A percentile compares a stretch with the other conserved stretches of the same genome.
Conservation (phyloP, 1,284 basidiomycete genomes). For the Athelia psychrophila region DNA sequence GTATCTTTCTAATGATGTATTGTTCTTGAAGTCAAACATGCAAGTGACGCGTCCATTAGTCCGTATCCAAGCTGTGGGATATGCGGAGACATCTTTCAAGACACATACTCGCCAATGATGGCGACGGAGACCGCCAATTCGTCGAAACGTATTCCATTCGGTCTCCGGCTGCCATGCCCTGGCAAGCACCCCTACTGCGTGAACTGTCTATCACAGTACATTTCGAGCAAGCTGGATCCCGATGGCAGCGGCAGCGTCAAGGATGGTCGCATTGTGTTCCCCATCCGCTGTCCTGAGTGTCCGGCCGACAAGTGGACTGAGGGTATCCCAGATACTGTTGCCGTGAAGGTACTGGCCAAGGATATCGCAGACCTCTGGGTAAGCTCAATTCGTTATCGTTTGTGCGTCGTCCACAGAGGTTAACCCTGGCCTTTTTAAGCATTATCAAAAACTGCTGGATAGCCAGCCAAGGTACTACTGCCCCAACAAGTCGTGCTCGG, state of each 20-base stretch:
- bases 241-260: conserved; percentile 26
- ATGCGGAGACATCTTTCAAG: conserved; percentile 36
- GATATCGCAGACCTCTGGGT: conserved; percentile 36
- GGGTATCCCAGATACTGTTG: conserved; percentile 34
- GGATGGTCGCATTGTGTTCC: conserved; percentile 30
- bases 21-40: neutral
- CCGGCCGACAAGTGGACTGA: conserved; percentile 25
- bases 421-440: conserved; percentile 19
- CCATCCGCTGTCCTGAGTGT: conserved; percentile 39
- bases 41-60: neutral
- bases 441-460: conserved; percentile 36
- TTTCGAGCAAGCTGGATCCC: conserved; percentile 34
- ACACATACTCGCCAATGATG: conserved; percentile 30
- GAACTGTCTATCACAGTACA: conserved; percentile 32
- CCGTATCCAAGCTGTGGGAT: conserved; percentile 31
- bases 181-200: conserved; percentile 34
- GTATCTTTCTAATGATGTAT: no score
- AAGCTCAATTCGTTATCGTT: conserved; percentile 5
- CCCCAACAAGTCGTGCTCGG: conserved; percentile 37
- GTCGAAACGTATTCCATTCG: conserved; percentile 32
- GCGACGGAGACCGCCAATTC: conserved; percentile 34
- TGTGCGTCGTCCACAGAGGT: no score
- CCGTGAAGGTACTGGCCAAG: conserved; percentile 28
- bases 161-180: conserved; percentile 34
- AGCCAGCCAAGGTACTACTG: conserved; percentile 35